Percentiles rank a stretch among this genome's conserved stretches.
Evolutionary conservation across 2,329 filamentous ascomycete species (phyloP).

Genomic region (Nectriaceae sp.): DNA sequence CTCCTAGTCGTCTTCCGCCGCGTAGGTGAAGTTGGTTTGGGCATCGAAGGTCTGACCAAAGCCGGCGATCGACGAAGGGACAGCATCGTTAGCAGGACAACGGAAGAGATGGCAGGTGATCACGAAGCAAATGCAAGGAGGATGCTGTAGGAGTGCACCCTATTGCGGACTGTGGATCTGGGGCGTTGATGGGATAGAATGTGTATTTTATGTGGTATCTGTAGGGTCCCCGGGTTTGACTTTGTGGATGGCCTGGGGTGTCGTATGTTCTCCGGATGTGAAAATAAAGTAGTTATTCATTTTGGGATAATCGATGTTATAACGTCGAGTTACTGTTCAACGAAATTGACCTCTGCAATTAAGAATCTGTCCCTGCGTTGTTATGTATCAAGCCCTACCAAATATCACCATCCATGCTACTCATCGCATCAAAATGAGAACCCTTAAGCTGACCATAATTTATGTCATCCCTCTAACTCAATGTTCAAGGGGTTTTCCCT

Average conservation of each 20-base stretch:
- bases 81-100: slow-evolving; percentile 40
- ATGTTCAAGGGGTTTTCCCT: no score
- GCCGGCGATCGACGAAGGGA: slow-evolving; percentile 38
- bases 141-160: slow-evolving; percentile 32
- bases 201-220: neutral
- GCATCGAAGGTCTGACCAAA: slow-evolving; percentile 52
- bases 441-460: no score
- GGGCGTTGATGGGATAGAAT: slow-evolving; percentile 34
- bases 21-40: slow-evolving; percentile 76
- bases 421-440: no score
- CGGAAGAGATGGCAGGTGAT: slow-evolving; percentile 30
- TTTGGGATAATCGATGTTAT: neutral
- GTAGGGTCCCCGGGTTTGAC: neutral
- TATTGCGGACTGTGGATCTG: slow-evolving; percentile 11
- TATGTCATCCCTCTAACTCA: no score
- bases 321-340: no score
- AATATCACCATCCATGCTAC: no score
- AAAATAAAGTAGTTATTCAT: neutral
- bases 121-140: slow-evolving; percentile 37
- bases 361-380: no score
- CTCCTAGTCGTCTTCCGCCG: slow-evolving; percentile 77
- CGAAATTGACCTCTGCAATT: no score
- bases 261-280: neutral
- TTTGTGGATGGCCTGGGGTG: neutral
- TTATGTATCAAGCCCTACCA: no score